phyloP scores from a whole-genome alignment of 768 basidiomycete species.

The Wakefieldia striispora region DNA sequence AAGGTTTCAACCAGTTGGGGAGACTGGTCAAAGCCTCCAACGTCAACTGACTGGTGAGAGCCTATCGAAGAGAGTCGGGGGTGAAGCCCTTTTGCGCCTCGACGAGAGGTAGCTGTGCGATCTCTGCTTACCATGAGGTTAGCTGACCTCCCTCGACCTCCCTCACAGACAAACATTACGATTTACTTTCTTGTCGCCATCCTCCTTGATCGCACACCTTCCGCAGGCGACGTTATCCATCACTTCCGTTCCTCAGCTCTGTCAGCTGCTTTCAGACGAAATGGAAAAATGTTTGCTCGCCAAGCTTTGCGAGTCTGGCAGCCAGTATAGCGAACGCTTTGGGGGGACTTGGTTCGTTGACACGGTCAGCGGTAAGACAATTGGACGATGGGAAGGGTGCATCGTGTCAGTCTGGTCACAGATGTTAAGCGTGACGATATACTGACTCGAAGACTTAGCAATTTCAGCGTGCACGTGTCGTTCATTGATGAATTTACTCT shows the following conservation, averaged over 20 bases:
- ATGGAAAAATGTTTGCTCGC: slow-evolving; percentile 68
- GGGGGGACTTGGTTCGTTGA: slow-evolving; percentile 79
- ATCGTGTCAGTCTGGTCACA: slow-evolving; percentile 54
- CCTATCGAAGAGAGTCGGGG: slow-evolving; percentile 48
- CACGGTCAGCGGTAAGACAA: slow-evolving; percentile 53
- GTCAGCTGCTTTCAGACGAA: slow-evolving; percentile 74
- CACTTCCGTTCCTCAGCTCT: slow-evolving; percentile 73
- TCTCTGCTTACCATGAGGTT: background rate
- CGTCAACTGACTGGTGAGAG: slow-evolving; percentile 42
- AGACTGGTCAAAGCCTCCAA: slow-evolving; percentile 60
- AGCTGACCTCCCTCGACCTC: background rate
- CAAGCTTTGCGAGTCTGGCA: slow-evolving; percentile 67
- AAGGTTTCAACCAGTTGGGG: slow-evolving; percentile 63
- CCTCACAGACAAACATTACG: slow-evolving; percentile 64
- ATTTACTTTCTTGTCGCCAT: slow-evolving; percentile 74
- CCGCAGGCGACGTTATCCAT: slow-evolving; percentile 75
- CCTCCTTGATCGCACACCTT: slow-evolving; percentile 72
- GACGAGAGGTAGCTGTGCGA: slow-evolving; percentile 51
- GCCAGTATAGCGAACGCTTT: slow-evolving; percentile 47
- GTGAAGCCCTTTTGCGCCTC: slow-evolving; percentile 71
- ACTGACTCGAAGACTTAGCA: slow-evolving; percentile 40
- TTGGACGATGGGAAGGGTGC: slow-evolving; percentile 80
- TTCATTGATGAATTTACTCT: slow-evolving; percentile 51
- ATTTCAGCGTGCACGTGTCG: slow-evolving; percentile 49
- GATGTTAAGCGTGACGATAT: background rate